A percentile compares a stretch with the other conserved stretches of the same genome.
Evolutionary conservation across 495 filamentous ascomycete species (phyloP).

Genomic region (Neurospora africana): DNA sequence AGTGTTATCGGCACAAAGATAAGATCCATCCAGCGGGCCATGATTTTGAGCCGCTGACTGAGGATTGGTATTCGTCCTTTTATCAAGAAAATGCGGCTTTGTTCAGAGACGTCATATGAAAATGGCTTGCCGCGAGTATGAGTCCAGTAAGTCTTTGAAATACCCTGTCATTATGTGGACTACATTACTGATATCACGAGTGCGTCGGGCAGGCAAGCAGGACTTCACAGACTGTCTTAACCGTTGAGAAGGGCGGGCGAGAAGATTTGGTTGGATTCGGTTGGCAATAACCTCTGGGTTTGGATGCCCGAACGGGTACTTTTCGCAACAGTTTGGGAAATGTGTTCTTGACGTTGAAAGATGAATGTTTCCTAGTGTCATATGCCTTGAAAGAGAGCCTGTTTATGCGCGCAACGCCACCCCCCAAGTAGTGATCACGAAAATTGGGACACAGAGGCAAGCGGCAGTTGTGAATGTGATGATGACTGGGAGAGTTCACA

Average conservation of each 20-base stretch:
- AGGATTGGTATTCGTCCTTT: background rate
- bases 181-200: no score
- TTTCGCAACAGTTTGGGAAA: background rate
- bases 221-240: background rate
- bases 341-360: background rate
- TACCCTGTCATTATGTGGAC: no score
- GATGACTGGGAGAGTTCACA: no score
- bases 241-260: background rate
- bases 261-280: background rate
- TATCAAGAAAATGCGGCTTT: background rate
- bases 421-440: background rate
- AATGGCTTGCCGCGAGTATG: no score
- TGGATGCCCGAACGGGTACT: background rate
- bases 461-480: no score
- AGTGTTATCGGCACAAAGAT: background rate
- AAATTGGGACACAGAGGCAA: background rate
- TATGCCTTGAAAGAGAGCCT: background rate
- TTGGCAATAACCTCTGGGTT: background rate
- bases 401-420: background rate
- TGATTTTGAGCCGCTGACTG: background rate
- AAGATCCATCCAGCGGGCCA: background rate
- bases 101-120: no score
- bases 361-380: background rate
- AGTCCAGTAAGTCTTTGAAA: no score
- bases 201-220: background rate